Base-by-base conservation (phyloP, 2,329 filamentous ascomycete species). In the Diaporthe capsici region DNA sequence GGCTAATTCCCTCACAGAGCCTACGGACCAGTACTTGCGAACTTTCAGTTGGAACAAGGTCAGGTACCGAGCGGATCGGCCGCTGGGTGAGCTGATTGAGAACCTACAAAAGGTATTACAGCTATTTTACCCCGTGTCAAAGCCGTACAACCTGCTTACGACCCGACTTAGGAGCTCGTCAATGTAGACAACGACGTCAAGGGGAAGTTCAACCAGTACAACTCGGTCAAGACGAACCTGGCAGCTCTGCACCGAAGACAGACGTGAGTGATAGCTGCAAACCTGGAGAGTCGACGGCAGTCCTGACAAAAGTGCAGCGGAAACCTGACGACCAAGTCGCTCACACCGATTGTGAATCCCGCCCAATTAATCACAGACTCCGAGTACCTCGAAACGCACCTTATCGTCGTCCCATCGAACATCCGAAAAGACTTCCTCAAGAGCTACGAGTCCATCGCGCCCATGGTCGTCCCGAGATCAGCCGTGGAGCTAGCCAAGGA, bases 121-220 rank as follows among this genome's bases (percentile, higher is more conserved):
- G 31, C 25, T 34, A 31, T 49, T 51, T 42, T 61, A 15, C 20
- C 22, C 61, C 53, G 17, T 57, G 20, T 17, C 70, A 53, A 47
- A 5, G 31, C 37, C 42, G 60, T 57, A 9, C 37, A 51, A 22
- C 60, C 34, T 71, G 47, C 67, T 76, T 13, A 76, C 65, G 39
- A 51, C 13, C 5, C 49, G 8, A 58, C 63, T 72, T 78, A 97
- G 94, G 97, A 98, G 87, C 91, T 98, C 73, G 90, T 92, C 77
- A 97, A 94, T 74, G 95, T 98, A 82, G 97, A 99, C 87, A 98
- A 95, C 84, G 97, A 98, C 83, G 94, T 98, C 85, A 98, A 98
- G 84, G 90, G 91, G 82, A 98, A 98, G 85, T 96, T 96, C 87
- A 94, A 91, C 84, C 96, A 98, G 86, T 98, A 98, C 88, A 98